These are phyloP conservation scores for Ichthyophthirius multifiliis DNA, from an alignment of 169 alveolate genomes.

Conservation along the genomic window DNA sequence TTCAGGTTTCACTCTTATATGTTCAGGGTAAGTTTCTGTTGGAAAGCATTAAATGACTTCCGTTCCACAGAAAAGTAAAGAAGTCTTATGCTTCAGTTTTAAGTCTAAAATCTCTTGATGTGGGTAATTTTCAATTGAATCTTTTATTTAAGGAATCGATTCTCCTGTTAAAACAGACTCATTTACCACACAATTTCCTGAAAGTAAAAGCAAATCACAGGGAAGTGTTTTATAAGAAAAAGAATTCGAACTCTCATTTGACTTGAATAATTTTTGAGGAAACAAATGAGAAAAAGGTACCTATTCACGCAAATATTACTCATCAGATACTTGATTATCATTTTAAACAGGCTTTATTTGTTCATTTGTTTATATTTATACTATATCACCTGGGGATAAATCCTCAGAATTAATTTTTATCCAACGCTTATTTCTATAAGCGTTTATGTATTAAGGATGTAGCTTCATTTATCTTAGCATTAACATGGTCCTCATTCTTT, in stretches of 20 bases:
- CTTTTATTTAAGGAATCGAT: constrained; percentile 86
- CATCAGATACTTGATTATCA: constrained; percentile 18
- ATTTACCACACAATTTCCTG: constrained; percentile 85
- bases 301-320: constrained; percentile 13
- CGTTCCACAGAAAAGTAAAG: constrained; percentile 94
- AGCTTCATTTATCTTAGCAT: constrained; percentile 40
- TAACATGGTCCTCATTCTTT: constrained; percentile 43
- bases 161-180: constrained; percentile 92
- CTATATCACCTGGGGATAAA: constrained; percentile 95
- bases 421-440: constrained; percentile 90
- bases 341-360: constrained; percentile 23
- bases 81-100: constrained; percentile 63
- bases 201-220: constrained; percentile 72
- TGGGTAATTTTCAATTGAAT: constrained; percentile 62
- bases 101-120: constrained; percentile 54
- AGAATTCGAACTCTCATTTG: constrained; percentile 50
- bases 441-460: constrained; percentile 55
- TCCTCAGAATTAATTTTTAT: constrained; percentile 77
- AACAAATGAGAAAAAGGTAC: constrained; percentile 40
- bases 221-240: constrained; percentile 44
- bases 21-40: constrained; percentile 36
- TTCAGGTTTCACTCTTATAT: background rate
- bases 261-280: constrained; percentile 19
- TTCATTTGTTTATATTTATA: constrained; percentile 21
- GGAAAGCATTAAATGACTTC: constrained; percentile 83